Percentiles rank a stretch among this genome's conserved stretches.
phyloP scores from a whole-genome alignment of 257 asterid genomes.

The Leonotis leonurus region DNA sequence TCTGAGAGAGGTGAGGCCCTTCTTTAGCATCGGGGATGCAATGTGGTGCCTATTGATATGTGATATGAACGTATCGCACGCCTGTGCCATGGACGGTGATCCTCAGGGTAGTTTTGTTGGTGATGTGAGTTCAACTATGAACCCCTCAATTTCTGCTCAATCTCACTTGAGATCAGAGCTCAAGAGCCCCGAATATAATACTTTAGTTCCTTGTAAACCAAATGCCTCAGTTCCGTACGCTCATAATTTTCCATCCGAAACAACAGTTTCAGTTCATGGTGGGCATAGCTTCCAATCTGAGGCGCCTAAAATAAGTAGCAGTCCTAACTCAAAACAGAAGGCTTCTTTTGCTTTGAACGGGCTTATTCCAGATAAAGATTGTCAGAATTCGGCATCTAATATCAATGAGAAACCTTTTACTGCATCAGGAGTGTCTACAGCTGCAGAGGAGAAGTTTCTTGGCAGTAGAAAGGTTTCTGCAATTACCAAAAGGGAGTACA shows the following conservation, averaged over 20 bases:
- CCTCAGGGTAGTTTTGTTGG: slow-evolving; percentile 38
- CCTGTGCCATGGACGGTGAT: slow-evolving; percentile 82
- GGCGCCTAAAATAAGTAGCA: slow-evolving; percentile 26
- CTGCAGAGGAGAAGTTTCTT: slow-evolving; percentile 52
- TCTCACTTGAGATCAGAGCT: slow-evolving; percentile 32
- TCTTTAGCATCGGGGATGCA: slow-evolving; percentile 91
- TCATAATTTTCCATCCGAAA: slow-evolving; percentile 33
- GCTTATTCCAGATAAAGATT: slow-evolving; percentile 35
- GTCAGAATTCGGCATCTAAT: slow-evolving; percentile 28
- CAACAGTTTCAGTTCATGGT: slow-evolving; percentile 25
- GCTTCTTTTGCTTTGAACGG: slow-evolving; percentile 29
- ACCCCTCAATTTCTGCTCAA: slow-evolving; percentile 30
- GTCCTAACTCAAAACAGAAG: slow-evolving; percentile 30
- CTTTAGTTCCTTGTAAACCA: slow-evolving; percentile 35
- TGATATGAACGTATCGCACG: slow-evolving; percentile 86
- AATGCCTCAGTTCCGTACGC: slow-evolving; percentile 33
- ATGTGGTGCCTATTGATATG: slow-evolving; percentile 97
- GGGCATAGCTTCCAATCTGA: slow-evolving; percentile 45
- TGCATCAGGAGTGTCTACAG: slow-evolving; percentile 40
- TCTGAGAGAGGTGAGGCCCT: slow-evolving; percentile 75
- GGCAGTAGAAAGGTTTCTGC: slow-evolving; percentile 65
- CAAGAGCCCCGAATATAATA: slow-evolving; percentile 36
- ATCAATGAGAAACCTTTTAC: slow-evolving; percentile 45
- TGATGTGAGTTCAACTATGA: slow-evolving; percentile 29
- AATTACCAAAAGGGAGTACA: slow-evolving; percentile 63